These are phyloP conservation scores for Cyathus striatus DNA, from an alignment of 768 basidiomycete species.

Conservation along the genomic window DNA sequence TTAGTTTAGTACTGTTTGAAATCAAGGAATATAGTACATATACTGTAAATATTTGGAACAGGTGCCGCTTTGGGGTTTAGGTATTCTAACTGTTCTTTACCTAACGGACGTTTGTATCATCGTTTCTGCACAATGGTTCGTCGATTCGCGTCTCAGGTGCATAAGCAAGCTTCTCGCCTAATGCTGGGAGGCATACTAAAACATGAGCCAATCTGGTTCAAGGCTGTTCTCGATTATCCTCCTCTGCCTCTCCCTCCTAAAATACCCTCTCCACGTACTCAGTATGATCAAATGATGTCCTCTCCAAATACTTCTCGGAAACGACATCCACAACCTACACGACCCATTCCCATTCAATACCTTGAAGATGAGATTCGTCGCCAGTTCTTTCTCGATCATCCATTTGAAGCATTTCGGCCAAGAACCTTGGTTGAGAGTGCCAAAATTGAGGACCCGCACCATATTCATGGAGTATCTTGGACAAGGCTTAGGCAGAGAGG, in stretches of 20 bases:
- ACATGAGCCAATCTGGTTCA: conserved; percentile 75
- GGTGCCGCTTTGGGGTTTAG: too few species aligned
- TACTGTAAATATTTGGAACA: neutral
- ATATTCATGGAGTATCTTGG: conserved; percentile 63
- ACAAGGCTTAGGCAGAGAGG: conserved; percentile 75
- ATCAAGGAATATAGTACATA: too few species aligned
- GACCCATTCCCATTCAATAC: conserved; percentile 64
- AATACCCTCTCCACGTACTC: conserved; percentile 52
- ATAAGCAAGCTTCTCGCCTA: conserved; percentile 80
- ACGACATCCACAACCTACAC: conserved; percentile 31
- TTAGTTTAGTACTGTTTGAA: neutral
- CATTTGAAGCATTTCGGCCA: conserved; percentile 90
- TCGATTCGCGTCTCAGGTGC: conserved; percentile 82
- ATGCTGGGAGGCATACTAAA: conserved; percentile 60
- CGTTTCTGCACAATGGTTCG: conserved; percentile 73
- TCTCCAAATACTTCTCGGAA: conserved; percentile 17
- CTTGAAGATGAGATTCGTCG: conserved; percentile 81
- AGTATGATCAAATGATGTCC: conserved; percentile 41
- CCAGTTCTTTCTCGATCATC: conserved; percentile 94
- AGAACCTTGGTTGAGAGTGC: conserved; percentile 70
- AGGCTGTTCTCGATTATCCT: conserved; percentile 83
- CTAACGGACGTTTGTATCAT: too few species aligned
- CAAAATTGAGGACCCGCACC: conserved; percentile 49
- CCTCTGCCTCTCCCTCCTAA: conserved; percentile 82
- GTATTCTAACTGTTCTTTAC: too few species aligned